These are phyloP conservation scores for Ganoderma lucidum DNA, from an alignment of 1,284 basidiomycete genomes.

Conservation along the genomic window DNA sequence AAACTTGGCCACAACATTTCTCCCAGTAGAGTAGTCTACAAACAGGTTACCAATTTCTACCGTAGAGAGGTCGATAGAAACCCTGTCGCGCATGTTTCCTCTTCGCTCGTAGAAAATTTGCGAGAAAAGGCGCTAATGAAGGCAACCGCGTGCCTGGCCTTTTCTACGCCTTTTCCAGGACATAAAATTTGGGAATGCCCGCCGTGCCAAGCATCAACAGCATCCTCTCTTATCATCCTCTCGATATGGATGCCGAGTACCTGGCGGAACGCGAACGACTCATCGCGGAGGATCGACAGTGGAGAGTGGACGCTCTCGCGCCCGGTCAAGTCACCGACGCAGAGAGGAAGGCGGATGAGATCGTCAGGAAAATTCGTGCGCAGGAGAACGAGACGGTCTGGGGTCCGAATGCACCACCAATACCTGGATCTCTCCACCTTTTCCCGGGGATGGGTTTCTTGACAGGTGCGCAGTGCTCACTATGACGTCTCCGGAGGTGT, in stretches of 20 bases:
- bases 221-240: neutral
- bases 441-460: constrained; percentile 26
- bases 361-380: constrained; percentile 10
- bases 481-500: neutral
- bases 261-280: constrained; percentile 15
- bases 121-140: too few relatives aligned
- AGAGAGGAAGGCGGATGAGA: constrained; percentile 17
- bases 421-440: constrained; percentile 18
- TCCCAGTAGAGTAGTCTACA: neutral
- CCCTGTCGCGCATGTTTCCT: too few relatives aligned
- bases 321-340: constrained; percentile 4
- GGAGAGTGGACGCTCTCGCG: constrained; percentile 14
- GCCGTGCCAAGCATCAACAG: neutral
- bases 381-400: constrained; percentile 14
- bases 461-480: constrained; percentile 7
- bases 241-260: constrained; percentile 18
- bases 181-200: too few relatives aligned
- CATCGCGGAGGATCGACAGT: constrained; percentile 18
- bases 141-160: too few relatives aligned
- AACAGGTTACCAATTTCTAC: neutral
- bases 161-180: too few relatives aligned
- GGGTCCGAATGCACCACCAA: constrained; percentile 11
- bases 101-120: too few relatives aligned
- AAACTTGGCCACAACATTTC: neutral
- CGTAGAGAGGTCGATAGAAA: neutral